Evolutionary conservation across 352 stramenopile genomes (phyloP).

Genomic region (Globisporangium paddicum): DNA sequence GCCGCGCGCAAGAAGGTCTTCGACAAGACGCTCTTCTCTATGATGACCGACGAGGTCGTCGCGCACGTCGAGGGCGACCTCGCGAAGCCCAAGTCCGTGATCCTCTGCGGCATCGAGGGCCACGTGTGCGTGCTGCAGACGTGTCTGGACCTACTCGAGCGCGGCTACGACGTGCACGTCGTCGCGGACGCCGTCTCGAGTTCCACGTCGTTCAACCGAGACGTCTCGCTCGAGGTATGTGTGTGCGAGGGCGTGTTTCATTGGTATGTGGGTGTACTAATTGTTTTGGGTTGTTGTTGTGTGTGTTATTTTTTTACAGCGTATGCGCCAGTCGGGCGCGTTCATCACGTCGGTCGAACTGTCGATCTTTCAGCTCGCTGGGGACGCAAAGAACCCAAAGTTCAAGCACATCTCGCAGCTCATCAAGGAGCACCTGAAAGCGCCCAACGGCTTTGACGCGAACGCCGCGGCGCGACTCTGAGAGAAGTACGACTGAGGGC

Average conservation of each 20-base stretch:
- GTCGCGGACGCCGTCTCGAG: conserved; percentile 95
- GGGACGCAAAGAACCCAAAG: conserved; percentile 86
- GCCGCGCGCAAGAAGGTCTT: conserved; percentile 68
- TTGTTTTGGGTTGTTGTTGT: not conserved
- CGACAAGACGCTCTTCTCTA: conserved; percentile 98
- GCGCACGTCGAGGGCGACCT: conserved; percentile 55
- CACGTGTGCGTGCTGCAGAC: conserved; percentile 96
- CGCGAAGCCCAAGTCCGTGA: conserved; percentile 67
- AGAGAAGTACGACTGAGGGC: not conserved
- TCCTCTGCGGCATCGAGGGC: conserved; percentile 97
- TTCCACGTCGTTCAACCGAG: conserved; percentile 84
- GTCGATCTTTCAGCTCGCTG: conserved; percentile 94
- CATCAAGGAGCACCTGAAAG: conserved; percentile 91
- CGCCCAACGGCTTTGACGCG: conserved; percentile 52
- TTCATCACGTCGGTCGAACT: conserved; percentile 96
- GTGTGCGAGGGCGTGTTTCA: not conserved
- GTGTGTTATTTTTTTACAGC: conserved; percentile 22
- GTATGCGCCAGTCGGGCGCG: conserved; percentile 91
- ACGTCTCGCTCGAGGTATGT: conserved; percentile 86
- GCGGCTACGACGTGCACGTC: conserved; percentile 96
- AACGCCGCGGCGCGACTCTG: conserved; percentile 8
- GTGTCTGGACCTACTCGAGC: conserved; percentile 93
- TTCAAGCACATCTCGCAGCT: conserved; percentile 94
- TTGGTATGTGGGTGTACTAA: not conserved
- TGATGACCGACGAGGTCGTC: conserved; percentile 94